Conservation (phyloP, 75 land plant genomes). For the Pinus taeda region DNA sequence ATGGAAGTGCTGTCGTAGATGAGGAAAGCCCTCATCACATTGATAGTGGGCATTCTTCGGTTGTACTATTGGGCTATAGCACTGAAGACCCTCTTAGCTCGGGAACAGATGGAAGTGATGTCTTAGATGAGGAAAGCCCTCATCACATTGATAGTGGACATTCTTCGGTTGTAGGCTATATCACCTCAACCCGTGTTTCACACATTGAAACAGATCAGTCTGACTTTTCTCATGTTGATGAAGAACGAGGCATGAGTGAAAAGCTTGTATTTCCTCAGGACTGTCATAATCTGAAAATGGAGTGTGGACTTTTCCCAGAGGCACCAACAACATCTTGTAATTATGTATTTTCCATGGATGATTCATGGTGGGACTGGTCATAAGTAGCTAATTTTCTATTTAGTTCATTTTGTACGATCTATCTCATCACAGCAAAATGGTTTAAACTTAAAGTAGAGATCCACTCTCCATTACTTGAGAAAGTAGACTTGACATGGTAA, state of each 20-base stretch:
- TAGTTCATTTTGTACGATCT: too few relatives aligned
- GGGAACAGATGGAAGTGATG: conserved; percentile 1
- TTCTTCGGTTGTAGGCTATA: neutral
- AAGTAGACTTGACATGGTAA: too few relatives aligned
- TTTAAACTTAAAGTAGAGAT: too few relatives aligned
- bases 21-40: conserved; percentile 1
- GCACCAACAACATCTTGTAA: neutral
- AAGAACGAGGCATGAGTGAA: neutral
- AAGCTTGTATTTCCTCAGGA: neutral
- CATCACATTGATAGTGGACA: conserved; percentile 5
- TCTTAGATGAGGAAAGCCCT: conserved; percentile 4
- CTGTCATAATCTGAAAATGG: neutral
- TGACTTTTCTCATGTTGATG: conserved; percentile 1
- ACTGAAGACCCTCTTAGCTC: conserved; percentile 2
- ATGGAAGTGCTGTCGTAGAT: conserved; percentile 2
- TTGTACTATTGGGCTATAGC: neutral
- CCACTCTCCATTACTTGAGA: too few relatives aligned
- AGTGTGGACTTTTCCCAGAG: neutral
- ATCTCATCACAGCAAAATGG: too few relatives aligned
- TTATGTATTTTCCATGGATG: neutral
- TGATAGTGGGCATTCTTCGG: conserved; percentile 6
- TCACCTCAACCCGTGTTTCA: neutral
- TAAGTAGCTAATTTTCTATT: neutral
- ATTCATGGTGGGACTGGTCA: conserved; percentile 4
- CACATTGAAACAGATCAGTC: neutral